phyloP scores from a whole-genome alignment of 208 protist genomes.

The Trypanosoma rangeli region DNA sequence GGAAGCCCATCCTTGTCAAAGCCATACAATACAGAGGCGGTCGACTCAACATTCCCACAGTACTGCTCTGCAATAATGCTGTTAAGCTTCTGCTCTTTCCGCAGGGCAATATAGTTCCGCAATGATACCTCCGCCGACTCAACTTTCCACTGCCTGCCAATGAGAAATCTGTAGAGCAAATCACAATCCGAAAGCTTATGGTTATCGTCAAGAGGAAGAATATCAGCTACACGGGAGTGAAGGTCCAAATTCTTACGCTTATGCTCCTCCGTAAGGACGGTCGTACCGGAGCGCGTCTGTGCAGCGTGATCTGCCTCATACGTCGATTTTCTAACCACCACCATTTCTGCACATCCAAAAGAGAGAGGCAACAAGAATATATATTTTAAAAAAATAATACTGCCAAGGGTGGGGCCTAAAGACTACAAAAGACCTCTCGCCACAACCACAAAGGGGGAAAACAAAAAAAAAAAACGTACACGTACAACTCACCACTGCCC shows the following conservation, averaged over 20 bases:
- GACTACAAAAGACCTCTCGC: not conserved
- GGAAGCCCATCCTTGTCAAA: slow-evolving; percentile 61
- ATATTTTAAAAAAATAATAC: no score
- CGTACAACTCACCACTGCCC: no score
- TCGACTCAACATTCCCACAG: slow-evolving; percentile 33
- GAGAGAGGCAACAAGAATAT: not conserved
- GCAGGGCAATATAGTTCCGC: slow-evolving; percentile 49
- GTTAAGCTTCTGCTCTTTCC: slow-evolving; percentile 48
- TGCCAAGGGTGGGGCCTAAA: no score
- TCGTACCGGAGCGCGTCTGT: slow-evolving; percentile 41
- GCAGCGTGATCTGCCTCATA: slow-evolving; percentile 44
- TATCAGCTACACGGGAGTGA: slow-evolving; percentile 29
- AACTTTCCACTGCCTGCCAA: slow-evolving; percentile 63
- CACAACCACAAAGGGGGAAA: no score
- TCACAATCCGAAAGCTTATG: slow-evolving; percentile 81
- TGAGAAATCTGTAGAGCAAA: slow-evolving; percentile 80
- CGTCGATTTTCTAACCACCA: not conserved
- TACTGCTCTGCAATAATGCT: slow-evolving; percentile 49
- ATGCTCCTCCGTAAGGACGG: slow-evolving; percentile 48
- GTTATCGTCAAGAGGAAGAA: slow-evolving; percentile 67
- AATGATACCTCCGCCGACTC: slow-evolving; percentile 36
- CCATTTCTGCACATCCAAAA: not conserved
- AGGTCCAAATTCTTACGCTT: slow-evolving; percentile 66
- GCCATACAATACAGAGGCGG: slow-evolving; percentile 56
- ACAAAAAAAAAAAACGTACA: no score